Evolutionary conservation across 768 basidiomycete genomes (phyloP).

Genomic region (Porpolomopsis calyptriformis): DNA sequence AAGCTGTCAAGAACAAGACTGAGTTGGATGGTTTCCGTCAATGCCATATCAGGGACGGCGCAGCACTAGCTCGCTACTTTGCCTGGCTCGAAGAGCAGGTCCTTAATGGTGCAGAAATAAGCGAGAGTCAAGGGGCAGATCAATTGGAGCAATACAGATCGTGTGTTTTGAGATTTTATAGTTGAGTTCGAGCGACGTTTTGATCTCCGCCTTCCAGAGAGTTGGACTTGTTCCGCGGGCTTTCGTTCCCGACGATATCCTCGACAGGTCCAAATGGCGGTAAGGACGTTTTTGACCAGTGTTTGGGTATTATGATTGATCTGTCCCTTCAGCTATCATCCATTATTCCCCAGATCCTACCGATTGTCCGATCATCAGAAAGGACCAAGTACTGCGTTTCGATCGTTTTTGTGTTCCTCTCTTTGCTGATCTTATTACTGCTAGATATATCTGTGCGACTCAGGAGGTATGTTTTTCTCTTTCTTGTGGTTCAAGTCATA

Average conservation of each 20-base stretch:
- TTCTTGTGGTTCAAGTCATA: background rate
- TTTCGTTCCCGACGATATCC: constrained; percentile 90
- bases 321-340: constrained; percentile 57
- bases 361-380: constrained; percentile 63
- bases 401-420: background rate
- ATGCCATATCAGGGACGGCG: constrained; percentile 82
- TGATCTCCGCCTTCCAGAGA: constrained; percentile 36
- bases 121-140: constrained; percentile 73
- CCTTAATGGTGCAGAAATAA: constrained; percentile 45
- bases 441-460: constrained; percentile 37
- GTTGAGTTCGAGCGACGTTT: background rate
- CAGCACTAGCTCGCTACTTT: constrained; percentile 81
- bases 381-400: constrained; percentile 33
- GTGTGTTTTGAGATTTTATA: constrained; percentile 35
- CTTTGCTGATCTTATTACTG: background rate
- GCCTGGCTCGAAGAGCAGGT: constrained; percentile 89
- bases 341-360: constrained; percentile 79
- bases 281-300: constrained; percentile 24
- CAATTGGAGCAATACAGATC: constrained; percentile 71
- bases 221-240: constrained; percentile 67
- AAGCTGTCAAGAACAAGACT: constrained; percentile 67
- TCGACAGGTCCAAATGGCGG: constrained; percentile 88
- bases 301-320: background rate
- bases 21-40: constrained; percentile 88
- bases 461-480: constrained; percentile 40